Percentiles rank a stretch among this genome's conserved stretches.
Evolutionary conservation across 23 red algal genomes (phyloP).

Genomic region (Agarophyton chilense): DNA sequence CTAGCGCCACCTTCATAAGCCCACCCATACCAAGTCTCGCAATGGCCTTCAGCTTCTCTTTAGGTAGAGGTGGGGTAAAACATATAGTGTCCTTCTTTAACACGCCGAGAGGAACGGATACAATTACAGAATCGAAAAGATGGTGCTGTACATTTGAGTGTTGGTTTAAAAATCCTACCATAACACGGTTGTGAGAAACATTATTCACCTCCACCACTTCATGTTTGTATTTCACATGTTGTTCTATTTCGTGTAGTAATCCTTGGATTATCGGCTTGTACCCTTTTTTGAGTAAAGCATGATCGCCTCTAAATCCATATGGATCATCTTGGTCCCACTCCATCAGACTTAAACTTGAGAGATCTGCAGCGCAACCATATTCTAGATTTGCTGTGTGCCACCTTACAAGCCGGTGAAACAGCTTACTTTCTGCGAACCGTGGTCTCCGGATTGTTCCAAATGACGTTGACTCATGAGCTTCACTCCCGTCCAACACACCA

Average conservation of each 20-base stretch:
- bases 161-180: constrained; percentile 22
- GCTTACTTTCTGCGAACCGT: neutral
- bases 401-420: constrained; percentile 52
- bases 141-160: constrained; percentile 7
- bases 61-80: constrained; percentile 71
- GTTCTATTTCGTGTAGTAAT: constrained; percentile 58
- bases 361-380: constrained; percentile 86
- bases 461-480: neutral
- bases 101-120: constrained; percentile 86
- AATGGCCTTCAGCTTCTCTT: constrained; percentile 74
- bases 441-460: neutral
- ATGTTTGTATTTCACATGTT: constrained; percentile 34
- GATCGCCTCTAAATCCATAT: constrained; percentile 81
- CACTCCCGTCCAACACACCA: neutral
- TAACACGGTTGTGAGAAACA: constrained; percentile 6
- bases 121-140: constrained; percentile 72
- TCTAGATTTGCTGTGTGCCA: constrained; percentile 96
- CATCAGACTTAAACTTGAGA: constrained; percentile 61
- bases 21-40: constrained; percentile 78
- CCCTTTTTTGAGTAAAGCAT: constrained; percentile 77
- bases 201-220: constrained; percentile 37
- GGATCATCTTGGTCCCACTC: constrained; percentile 98
- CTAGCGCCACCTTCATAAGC: constrained; percentile 87
- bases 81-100: constrained; percentile 47
- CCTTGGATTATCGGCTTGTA: constrained; percentile 66